Evolutionary conservation across 768 basidiomycete species (phyloP).

Genomic region (Boletus rubroflammeus): DNA sequence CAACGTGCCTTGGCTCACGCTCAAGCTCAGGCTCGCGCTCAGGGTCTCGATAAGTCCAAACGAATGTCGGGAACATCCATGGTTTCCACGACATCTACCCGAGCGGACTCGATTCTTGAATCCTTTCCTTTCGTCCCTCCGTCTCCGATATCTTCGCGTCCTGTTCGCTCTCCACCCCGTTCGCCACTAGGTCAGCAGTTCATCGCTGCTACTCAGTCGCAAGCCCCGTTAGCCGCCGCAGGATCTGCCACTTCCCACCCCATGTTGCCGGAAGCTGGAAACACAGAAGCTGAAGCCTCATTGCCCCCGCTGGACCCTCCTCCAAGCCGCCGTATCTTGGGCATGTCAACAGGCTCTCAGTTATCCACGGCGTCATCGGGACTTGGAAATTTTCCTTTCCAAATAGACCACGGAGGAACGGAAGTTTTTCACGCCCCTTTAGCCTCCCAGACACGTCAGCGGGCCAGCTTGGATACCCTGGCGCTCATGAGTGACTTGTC

Average conservation of each 20-base stretch:
- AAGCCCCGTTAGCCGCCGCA: background rate
- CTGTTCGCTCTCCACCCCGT: constrained; percentile 68
- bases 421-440: constrained; percentile 36
- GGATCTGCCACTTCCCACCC: background rate
- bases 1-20: constrained; percentile 57
- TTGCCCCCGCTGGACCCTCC: constrained; percentile 39
- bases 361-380: constrained; percentile 75
- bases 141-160: constrained; percentile 82
- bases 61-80: constrained; percentile 65
- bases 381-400: constrained; percentile 84
- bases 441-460: constrained; percentile 46
- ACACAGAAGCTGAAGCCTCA: constrained; percentile 34
- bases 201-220: constrained; percentile 29
- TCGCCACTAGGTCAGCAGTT: constrained; percentile 67
- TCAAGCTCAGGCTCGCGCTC: constrained; percentile 56
- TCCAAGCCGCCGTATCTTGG: constrained; percentile 58
- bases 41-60: constrained; percentile 43
- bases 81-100: constrained; percentile 63
- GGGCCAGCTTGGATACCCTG: constrained; percentile 83
- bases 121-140: constrained; percentile 89
- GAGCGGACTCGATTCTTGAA: constrained; percentile 81
- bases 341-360: constrained; percentile 74
- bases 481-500: constrained; percentile 79
- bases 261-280: constrained; percentile 6
- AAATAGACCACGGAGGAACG: constrained; percentile 61